Evolutionary conservation across 176 grass and related monocot genomes (phyloP), one percentile per base, ranked within the genome.

Genomic region (Oryza rufipogon): DNA sequence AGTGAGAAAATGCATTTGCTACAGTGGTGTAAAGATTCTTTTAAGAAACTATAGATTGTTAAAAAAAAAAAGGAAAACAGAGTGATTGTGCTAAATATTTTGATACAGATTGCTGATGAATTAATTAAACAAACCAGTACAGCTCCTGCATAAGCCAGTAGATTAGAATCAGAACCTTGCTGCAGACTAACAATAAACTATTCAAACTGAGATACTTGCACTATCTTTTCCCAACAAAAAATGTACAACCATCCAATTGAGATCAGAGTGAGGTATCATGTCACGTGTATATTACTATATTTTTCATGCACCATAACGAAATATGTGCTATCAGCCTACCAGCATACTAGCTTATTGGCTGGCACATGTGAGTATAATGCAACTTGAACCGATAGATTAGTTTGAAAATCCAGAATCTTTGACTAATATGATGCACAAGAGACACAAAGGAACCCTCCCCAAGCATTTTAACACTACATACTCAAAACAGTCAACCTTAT

Each of bases 151-250:
- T 28, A 65, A 83, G 38, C 70, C 47, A 48, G 45, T 74, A 74
- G 33, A 36, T 36, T 36, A 72, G 70, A 83, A n/a, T 63, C 49
- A 23, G 36, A 34, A 34, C 2, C 36, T 73, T 63, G 52, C 23
- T 33, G 15, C 19, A 82, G 38, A 6, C 54, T 16, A 64, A 82
- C 4, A 17, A 20, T 64, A 19, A 46, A 64, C 20, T 47, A 64
- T 64, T 1, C 52, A 33, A 11, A 19, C 17, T 47, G 25, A 64
- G 58, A 32, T 73, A 22, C 33, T 6, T 47, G 45, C 45, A 25
- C n/a, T 47, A 72, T 72, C n/a, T 74, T 74, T 74, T 14, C 45
- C 41, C 1, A 30, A 49, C 44, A 73, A 73, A 73, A 73, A 48
- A 38, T 45, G 56, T 9, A 7, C 20, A 23, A 42, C 5, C n/a